A percentile compares a stretch with the other conserved stretches of the same genome.
phyloP scores from a whole-genome alignment of 2,329 filamentous ascomycete genomes.

The Ophiostoma sp. region DNA sequence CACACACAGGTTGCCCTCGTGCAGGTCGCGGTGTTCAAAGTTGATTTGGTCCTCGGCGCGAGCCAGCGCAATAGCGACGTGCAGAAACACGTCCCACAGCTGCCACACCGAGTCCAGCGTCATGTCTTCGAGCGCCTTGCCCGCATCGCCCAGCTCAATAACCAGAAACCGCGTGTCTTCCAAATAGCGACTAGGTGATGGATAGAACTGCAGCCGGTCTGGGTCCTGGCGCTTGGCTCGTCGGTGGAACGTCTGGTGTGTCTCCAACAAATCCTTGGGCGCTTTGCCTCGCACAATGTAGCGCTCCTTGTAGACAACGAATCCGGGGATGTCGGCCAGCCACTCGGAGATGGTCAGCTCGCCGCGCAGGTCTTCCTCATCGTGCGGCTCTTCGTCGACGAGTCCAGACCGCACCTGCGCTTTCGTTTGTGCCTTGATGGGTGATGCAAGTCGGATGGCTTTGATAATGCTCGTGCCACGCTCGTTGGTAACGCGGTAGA shows the following conservation, averaged over 20 bases:
- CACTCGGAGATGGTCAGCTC: conserved; percentile 65
- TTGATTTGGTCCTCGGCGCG: conserved; percentile 58
- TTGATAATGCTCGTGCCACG: conserved; percentile 66
- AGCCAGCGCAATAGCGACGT: conserved; percentile 60
- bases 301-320: conserved; percentile 65
- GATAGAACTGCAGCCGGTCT: conserved; percentile 60
- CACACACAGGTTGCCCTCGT: conserved; percentile 34
- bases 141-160: conserved; percentile 64
- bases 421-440: conserved; percentile 59
- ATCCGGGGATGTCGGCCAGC: conserved; percentile 64
- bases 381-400: conserved; percentile 60
- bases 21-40: conserved; percentile 54
- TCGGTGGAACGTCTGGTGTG: conserved; percentile 60
- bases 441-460: conserved; percentile 59
- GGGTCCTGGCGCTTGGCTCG: conserved; percentile 57
- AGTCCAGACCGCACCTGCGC: conserved; percentile 54
- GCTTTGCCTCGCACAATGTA: conserved; percentile 60
- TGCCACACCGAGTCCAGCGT: conserved; percentile 50
- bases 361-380: conserved; percentile 55
- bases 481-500: conserved; percentile 62
- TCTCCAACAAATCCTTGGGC: conserved; percentile 55
- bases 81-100: conserved; percentile 64
- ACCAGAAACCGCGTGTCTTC: conserved; percentile 60
- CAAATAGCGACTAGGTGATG: conserved; percentile 60
- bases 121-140: conserved; percentile 60